Conservation (phyloP, 352 stramenopile species). For the Globisporangium sylvaticum region DNA sequence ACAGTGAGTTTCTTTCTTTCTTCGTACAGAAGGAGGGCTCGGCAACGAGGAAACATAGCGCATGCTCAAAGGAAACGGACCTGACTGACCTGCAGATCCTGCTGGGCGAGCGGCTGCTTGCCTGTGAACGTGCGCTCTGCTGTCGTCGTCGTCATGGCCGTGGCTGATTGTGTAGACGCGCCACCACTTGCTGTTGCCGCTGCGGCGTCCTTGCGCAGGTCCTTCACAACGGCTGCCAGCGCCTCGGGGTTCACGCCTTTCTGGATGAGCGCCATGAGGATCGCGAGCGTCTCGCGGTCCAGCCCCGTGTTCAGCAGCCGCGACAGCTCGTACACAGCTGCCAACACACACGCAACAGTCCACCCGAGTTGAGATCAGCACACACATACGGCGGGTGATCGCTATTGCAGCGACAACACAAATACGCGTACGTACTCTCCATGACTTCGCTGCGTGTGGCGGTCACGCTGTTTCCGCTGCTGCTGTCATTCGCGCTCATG, state of each 20-base stretch:
- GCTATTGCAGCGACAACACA: background rate
- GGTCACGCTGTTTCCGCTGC: conserved; percentile 25
- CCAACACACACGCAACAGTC: background rate
- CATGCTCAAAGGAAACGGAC: conserved; percentile 46
- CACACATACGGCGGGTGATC: background rate
- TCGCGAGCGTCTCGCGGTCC: conserved; percentile 84
- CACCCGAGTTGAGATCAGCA: background rate
- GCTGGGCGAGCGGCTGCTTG: conserved; percentile 44
- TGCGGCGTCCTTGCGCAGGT: conserved; percentile 70
- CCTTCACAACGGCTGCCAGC: conserved; percentile 85
- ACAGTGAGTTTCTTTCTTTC: too few species aligned
- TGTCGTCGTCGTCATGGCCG: conserved; percentile 14
- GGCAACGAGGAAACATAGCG: too few species aligned
- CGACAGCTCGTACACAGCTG: conserved; percentile 89
- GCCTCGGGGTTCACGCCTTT: conserved; percentile 90
- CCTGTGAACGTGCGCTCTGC: conserved; percentile 31
- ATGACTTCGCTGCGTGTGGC: conserved; percentile 50
- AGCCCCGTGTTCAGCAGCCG: conserved; percentile 88
- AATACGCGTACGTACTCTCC: conserved; percentile 38
- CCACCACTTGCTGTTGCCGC: conserved; percentile 30
- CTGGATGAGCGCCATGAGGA: conserved; percentile 86
- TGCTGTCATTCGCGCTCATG: conserved; percentile 22
- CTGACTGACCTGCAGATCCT: conserved; percentile 69
- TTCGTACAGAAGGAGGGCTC: too few species aligned
- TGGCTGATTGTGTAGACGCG: background rate